These are phyloP conservation scores for Nevesoporus exiguus DNA, from an alignment of 768 basidiomycete genomes.

Conservation along the genomic window DNA sequence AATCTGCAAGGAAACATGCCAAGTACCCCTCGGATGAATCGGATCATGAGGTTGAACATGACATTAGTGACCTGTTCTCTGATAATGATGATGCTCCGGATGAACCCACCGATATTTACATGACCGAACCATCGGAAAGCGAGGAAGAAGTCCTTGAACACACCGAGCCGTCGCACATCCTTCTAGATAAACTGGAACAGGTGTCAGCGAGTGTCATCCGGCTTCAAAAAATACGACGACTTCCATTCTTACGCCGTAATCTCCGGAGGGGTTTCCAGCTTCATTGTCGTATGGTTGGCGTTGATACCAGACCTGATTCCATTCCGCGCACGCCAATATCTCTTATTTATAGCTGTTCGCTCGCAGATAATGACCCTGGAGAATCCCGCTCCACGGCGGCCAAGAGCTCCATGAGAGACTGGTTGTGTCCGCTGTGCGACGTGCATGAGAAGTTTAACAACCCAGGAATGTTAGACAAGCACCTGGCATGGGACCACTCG, in stretches of 20 bases:
- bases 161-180: constrained; percentile 30
- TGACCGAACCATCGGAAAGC: constrained; percentile 8
- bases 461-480: constrained; percentile 42
- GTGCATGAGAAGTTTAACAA: constrained; percentile 42
- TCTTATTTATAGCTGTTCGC: constrained; percentile 22
- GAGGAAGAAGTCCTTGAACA: constrained; percentile 5
- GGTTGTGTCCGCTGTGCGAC: constrained; percentile 56
- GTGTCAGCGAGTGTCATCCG: constrained; percentile 32
- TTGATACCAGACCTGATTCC: constrained; percentile 32
- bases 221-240: constrained; percentile 36
- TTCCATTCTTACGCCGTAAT: constrained; percentile 59
- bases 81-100: constrained; percentile 6
- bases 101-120: neutral
- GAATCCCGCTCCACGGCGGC: constrained; percentile 7
- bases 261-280: constrained; percentile 46
- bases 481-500: constrained; percentile 48
- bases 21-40: neutral
- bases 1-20: constrained; percentile 7
- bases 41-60: constrained; percentile 3
- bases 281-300: constrained; percentile 37
- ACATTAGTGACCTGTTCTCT: neutral
- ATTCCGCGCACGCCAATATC: constrained; percentile 18
- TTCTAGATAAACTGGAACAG: constrained; percentile 36
- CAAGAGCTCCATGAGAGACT: constrained; percentile 32
- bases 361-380: constrained; percentile 8